These are phyloP conservation scores for Lasiodiplodia sp. DNA, from an alignment of 2,329 filamentous ascomycete genomes.

Conservation along the genomic window DNA sequence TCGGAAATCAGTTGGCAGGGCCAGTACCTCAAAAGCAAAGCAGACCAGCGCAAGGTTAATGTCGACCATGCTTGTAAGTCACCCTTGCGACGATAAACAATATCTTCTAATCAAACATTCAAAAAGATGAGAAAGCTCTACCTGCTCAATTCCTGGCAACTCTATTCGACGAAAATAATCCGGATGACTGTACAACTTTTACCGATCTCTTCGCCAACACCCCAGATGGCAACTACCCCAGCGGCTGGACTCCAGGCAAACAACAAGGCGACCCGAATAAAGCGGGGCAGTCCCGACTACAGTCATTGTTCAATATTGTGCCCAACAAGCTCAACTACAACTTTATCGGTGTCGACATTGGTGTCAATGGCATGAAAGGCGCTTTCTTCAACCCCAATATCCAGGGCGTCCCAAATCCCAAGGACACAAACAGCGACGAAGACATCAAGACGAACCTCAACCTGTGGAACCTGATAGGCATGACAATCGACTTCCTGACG, in stretches of 20 bases:
- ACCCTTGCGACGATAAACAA: neutral
- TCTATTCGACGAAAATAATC: neutral
- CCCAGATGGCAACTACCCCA: neutral
- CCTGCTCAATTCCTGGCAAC: neutral
- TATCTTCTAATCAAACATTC: neutral
- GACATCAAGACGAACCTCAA: neutral
- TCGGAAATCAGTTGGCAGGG: neutral
- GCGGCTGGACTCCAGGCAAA: neutral
- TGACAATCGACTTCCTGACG: constrained; percentile 4
- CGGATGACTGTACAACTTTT: neutral
- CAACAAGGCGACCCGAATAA: constrained; percentile 1
- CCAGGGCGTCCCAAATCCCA: neutral
- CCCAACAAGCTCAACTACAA: constrained; percentile 13
- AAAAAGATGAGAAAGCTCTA: constrained; percentile 13
- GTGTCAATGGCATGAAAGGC: neutral
- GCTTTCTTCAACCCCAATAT: constrained; percentile 1
- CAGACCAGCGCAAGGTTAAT: neutral
- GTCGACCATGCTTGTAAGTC: constrained; percentile 15
- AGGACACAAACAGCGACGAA: neutral
- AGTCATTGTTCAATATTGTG: neutral
- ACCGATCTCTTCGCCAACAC: neutral
- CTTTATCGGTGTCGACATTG: constrained; percentile 3
- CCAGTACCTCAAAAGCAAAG: neutral
- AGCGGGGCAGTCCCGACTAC: neutral
- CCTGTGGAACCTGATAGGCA: constrained; percentile 1